Evolutionary conservation across 495 filamentous ascomycete species (phyloP).

Genomic region (Podospora australis): DNA sequence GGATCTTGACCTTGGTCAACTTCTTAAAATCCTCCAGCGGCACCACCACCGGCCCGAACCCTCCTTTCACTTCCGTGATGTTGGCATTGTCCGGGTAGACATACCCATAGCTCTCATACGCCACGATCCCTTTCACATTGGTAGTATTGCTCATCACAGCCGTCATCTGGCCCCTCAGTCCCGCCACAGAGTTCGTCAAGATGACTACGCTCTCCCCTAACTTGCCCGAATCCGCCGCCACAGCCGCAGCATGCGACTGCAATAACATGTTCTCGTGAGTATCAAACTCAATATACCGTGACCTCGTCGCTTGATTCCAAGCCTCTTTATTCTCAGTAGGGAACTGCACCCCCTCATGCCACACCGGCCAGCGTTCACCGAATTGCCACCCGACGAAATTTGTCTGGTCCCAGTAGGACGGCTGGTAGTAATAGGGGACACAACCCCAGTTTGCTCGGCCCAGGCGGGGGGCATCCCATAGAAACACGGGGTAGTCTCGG

Average conservation of each 20-base stretch:
- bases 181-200: background rate
- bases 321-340: background rate
- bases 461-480: background rate
- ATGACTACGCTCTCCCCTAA: background rate
- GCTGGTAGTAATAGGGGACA: background rate
- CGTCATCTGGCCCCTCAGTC: background rate
- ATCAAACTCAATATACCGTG: background rate
- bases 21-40: background rate
- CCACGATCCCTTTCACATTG: background rate
- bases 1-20: background rate
- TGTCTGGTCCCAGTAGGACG: background rate
- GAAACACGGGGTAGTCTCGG: background rate
- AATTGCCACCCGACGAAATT: background rate
- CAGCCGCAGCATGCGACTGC: background rate
- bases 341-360: background rate
- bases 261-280: background rate
- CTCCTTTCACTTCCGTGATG: background rate
- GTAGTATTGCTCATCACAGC: background rate
- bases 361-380: background rate
- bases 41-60: background rate
- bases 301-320: background rate
- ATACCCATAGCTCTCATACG: background rate
- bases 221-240: background rate
- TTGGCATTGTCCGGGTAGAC: background rate
- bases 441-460: background rate